Evolutionary conservation across 73 alveolate genomes (phyloP), one percentile per base, ranked within the genome.

Genomic region (Tetrahymena thermophila): DNA sequence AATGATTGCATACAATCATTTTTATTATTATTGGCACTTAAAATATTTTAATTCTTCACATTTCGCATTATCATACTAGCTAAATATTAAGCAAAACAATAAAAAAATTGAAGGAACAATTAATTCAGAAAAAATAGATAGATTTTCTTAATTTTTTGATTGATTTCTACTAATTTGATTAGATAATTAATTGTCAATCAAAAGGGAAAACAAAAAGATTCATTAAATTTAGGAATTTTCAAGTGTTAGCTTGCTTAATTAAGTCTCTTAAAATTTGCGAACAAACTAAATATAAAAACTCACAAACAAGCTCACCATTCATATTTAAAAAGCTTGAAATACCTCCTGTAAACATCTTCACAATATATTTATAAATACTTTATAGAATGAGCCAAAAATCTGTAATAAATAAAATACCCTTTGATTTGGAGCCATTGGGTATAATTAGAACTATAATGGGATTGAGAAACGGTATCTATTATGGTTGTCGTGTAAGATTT

Each of bases 401-500:
- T 25, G 11, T n/a, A 1, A 10, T 19, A 71, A n/a, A 23, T 13
- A 71, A 71, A 71, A 21, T 71, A 4, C 89, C 89, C 8, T 17
- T 71, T 17, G 89, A 71, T 23, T 25, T 71, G 11, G 89, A 71
- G 37, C 89, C 89, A n/a, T 25, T 71, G 42, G 89, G 37, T n/a
- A 14, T 71, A 17, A 71, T 71, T 71, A n/a, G 89, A n/a, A 95
- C 98, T 7, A 35, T 97, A 7, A 97, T 96, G 96, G 99, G 99
- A 23, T 93, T 97, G 34, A 94, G 98, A 93, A 93, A 97, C 37
- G 99, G 99, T 11, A 89, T 98, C 17, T 96, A 96, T 94, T 98
- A 98, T 96, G 99, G 99, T 56, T 98, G 98, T 14, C 97, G 96
- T 57, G 97, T 98, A 34, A 95, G 99, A 94, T 96, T 98, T 57